phyloP scores from a whole-genome alignment of 768 basidiomycete species.

The Pulveroboletus sp. region DNA sequence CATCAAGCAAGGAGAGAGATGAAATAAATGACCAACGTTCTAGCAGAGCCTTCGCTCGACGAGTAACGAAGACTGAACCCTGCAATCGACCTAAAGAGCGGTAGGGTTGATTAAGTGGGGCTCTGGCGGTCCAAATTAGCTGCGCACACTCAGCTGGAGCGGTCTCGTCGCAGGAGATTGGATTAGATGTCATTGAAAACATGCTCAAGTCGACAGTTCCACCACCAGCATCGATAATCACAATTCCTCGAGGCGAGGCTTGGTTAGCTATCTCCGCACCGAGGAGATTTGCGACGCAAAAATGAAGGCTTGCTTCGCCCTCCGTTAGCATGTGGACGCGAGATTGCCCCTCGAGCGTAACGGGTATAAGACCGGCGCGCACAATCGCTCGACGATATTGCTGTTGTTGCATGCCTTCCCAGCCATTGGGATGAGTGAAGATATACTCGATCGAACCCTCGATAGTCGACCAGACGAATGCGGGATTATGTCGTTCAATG shows the following conservation, averaged over 20 bases:
- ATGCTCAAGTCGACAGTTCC: constrained; percentile 36
- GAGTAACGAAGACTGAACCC: constrained; percentile 45
- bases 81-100: constrained; percentile 35
- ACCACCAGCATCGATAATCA: constrained; percentile 21
- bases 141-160: constrained; percentile 25
- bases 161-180: constrained; percentile 31
- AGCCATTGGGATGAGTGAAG: constrained; percentile 27
- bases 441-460: constrained; percentile 16
- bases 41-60: constrained; percentile 34
- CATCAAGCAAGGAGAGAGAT: background rate
- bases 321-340: constrained; percentile 7
- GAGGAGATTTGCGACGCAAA: constrained; percentile 39
- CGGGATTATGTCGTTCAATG: constrained; percentile 14
- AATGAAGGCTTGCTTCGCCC: constrained; percentile 16
- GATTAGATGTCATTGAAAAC: constrained; percentile 23
- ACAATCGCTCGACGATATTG: constrained; percentile 18
- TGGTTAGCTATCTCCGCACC: background rate
- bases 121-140: background rate
- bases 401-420: constrained; percentile 24
- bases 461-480: constrained; percentile 11
- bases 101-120: background rate
- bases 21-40: constrained; percentile 23
- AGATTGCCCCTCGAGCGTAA: constrained; percentile 5
- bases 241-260: constrained; percentile 30
- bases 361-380: constrained; percentile 17